These are phyloP conservation scores for Gleditsia sinensis DNA, from an alignment of 306 rosid species.

Conservation along the genomic window DNA sequence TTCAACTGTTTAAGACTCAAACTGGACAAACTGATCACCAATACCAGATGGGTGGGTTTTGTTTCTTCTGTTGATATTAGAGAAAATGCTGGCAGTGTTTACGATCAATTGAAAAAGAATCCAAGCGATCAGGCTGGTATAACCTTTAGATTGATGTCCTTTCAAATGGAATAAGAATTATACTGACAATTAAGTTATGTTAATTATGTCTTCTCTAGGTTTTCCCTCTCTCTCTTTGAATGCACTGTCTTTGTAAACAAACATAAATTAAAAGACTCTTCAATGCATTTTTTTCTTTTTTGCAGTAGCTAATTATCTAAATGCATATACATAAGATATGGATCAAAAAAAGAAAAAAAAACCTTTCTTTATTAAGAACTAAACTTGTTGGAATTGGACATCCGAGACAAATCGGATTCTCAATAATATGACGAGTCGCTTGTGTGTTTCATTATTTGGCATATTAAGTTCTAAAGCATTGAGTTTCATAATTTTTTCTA, in stretches of 20 bases:
- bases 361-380: not conserved
- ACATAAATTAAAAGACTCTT: not conserved
- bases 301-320: not conserved
- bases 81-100: slow-evolving; percentile 1
- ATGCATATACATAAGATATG: not conserved
- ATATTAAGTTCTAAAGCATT: not conserved
- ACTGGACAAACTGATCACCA: not conserved
- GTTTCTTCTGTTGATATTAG: not conserved
- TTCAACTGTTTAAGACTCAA: not conserved
- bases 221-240: not conserved
- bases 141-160: not conserved
- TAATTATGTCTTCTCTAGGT: slow-evolving; percentile 1
- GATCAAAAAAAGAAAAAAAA: slow-evolving; percentile 4
- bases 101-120: slow-evolving; percentile 3
- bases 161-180: not conserved
- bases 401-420: not conserved
- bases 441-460: not conserved
- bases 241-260: not conserved
- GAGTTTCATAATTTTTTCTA: not conserved
- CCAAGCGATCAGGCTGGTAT: slow-evolving; percentile 3
- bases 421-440: not conserved
- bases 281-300: not conserved
- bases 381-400: not conserved
- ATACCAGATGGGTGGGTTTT: not conserved
- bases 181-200: slow-evolving; percentile 15